Base-by-base conservation (phyloP, 1,139 yeast genomes). In the Pneumocystis jirovecii region DNA sequence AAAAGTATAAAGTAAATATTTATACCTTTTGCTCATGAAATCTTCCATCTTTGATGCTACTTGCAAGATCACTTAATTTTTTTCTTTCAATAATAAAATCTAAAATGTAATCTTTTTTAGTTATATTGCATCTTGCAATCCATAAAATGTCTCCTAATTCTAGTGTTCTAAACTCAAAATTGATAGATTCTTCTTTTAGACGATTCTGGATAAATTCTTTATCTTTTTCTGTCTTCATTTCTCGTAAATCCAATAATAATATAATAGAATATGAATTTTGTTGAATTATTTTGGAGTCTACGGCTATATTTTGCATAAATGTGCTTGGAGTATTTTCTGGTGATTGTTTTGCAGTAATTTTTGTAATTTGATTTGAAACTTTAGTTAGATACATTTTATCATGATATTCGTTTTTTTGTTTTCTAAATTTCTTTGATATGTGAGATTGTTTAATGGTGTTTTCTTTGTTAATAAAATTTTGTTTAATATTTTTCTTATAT, bases 111-210 rank as follows among this genome's bases (percentile, higher is more conserved):
- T 85, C 85, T 66, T 81, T 80, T 0, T 82, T 80, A 0, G 88
- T 82, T 0, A 68, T 71, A 64, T 77, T 81, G 72, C 90, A 82
- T 67, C 81, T 80, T 0, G 97, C 98, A 2, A 90, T 80, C 98
- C 98, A 95, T 10, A 87, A 71, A 0, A 86, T 85, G 77, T 95
- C 99, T 0, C 98, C 97, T 1, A 91, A 83, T 0, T 95, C 78
- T 57, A 95, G 77, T 1, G 87, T 78, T 63, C 83, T 75, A 0
- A 82, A 82, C 31, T 83, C 86, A 64, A 83, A 79, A 3, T 76
- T 74, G 0, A 87, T 77, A 2, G 64, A 67, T 35, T 80, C 74
- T 17, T 77, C 72, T 0, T 71, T 72, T n/a, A 93, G 76, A 60
- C 85, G 82, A 3, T 78, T 79, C 6, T 78, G 76, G 72, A 89